Conservation (phyloP, 768 basidiomycete genomes). For the Cyclocybe aegerita region DNA sequence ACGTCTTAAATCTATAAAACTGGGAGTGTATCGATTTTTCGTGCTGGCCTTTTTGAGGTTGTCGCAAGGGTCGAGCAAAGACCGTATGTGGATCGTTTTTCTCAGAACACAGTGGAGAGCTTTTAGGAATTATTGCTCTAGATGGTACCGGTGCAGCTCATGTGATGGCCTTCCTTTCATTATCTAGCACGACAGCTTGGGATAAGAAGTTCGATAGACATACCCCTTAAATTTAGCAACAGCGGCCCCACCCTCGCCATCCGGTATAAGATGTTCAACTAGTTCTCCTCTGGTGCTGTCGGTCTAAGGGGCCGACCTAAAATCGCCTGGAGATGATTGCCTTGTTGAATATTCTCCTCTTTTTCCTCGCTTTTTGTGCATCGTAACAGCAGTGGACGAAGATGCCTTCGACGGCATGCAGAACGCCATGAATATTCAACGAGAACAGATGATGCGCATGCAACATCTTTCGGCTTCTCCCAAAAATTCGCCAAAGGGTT, state of each 20-base stretch:
- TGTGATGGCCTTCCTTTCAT: conserved; percentile 10
- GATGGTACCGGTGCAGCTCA: conserved; percentile 6
- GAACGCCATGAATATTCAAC: conserved; percentile 43
- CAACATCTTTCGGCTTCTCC: conserved; percentile 35
- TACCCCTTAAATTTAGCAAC: conserved; percentile 11
- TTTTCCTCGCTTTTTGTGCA: conserved; percentile 16
- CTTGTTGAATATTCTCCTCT: conserved; percentile 14
- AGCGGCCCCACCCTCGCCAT: not conserved
- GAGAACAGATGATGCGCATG: conserved; percentile 42
- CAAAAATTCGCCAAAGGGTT: conserved; percentile 15
- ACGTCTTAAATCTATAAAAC: too few relatives aligned
- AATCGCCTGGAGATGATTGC: conserved; percentile 13
- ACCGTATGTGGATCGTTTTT: not conserved
- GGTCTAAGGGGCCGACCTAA: too few relatives aligned
- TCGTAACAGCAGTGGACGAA: conserved; percentile 6
- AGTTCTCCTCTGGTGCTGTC: not conserved
- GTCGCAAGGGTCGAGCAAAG: not conserved
- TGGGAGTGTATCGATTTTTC: too few relatives aligned
- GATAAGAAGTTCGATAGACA: not conserved
- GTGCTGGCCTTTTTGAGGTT: too few relatives aligned
- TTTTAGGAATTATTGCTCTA: not conserved
- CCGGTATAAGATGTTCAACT: not conserved
- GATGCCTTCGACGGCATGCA: conserved; percentile 38
- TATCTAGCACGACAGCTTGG: conserved; percentile 13
- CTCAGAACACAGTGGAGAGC: not conserved